These are phyloP conservation scores for Phellopilus nigrolimitatus DNA, from an alignment of 1,284 basidiomycete species.

Conservation along the genomic window DNA sequence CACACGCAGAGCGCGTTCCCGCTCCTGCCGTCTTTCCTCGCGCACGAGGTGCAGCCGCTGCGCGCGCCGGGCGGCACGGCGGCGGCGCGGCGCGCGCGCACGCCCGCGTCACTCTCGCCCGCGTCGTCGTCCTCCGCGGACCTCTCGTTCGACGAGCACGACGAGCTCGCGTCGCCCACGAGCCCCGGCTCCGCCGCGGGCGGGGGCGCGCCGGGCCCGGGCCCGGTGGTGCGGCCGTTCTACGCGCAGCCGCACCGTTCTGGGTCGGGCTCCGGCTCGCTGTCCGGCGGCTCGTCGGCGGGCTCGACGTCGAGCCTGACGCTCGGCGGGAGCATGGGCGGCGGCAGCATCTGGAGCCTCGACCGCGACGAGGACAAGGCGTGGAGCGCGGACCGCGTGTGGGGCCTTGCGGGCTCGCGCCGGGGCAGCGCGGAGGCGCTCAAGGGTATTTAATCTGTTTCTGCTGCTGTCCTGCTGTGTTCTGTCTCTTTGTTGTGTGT, in stretches of 20 bases:
- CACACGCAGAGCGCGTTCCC: conserved; percentile 30
- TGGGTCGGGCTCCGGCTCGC: conserved; percentile 17
- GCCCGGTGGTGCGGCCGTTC: neutral
- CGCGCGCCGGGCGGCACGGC: neutral
- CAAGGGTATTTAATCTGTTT: conserved; percentile 4
- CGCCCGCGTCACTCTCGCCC: conserved; percentile 46
- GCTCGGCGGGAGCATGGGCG: conserved; percentile 32
- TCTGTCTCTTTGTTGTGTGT: neutral
- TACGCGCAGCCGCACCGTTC: conserved; percentile 12
- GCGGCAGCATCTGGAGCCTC: conserved; percentile 57
- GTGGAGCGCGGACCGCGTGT: conserved; percentile 6
- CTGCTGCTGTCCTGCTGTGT: neutral
- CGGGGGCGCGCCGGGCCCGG: neutral
- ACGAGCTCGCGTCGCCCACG: conserved; percentile 4
- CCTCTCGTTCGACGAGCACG: conserved; percentile 49
- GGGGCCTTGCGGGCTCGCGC: neutral
- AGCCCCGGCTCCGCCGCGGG: neutral
- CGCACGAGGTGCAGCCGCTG: conserved; percentile 61
- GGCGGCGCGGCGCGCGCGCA: too few relatives aligned
- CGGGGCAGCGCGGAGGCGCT: conserved; percentile 1
- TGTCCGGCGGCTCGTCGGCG: conserved; percentile 23
- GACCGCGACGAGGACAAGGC: conserved; percentile 60
- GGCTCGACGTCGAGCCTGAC: conserved; percentile 30
- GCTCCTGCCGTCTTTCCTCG: conserved; percentile 66
- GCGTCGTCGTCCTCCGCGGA: conserved; percentile 61